phyloP scores from a whole-genome alignment of 805 yeast genomes.

The Kodamaea fukazawae region DNA sequence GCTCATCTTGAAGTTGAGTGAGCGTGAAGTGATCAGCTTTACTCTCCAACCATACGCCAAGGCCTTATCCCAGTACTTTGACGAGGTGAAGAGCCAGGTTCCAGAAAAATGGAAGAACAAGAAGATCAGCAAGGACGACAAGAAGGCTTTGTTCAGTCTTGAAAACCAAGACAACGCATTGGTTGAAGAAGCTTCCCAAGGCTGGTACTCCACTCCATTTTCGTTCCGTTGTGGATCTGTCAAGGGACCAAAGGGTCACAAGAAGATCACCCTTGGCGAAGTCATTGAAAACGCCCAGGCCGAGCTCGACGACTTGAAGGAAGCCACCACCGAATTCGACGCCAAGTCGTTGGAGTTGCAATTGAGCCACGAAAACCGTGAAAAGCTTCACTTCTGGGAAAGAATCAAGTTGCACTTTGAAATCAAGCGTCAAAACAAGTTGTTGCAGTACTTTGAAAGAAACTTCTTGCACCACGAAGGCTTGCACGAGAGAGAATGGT shows the following conservation, averaged over 20 bases:
- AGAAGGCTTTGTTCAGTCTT: neutral
- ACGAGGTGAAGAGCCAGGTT: constrained; percentile 22
- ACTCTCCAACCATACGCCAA: constrained; percentile 47
- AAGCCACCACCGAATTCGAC: constrained; percentile 29
- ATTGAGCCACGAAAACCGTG: constrained; percentile 27
- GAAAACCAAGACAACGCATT: constrained; percentile 1
- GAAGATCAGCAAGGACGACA: constrained; percentile 1
- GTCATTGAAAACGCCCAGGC: constrained; percentile 20
- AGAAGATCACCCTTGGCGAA: constrained; percentile 20
- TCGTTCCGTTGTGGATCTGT: no score
- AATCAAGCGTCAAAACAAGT: constrained; percentile 34
- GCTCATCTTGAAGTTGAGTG: constrained; percentile 50
- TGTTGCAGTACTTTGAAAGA: constrained; percentile 49
- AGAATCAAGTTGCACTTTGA: constrained; percentile 29
- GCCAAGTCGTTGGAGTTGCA: constrained; percentile 25
- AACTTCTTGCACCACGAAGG: constrained; percentile 49
- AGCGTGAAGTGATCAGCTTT: constrained; percentile 54
- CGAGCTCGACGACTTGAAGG: constrained; percentile 21
- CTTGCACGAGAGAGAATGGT: constrained; percentile 52
- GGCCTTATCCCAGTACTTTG: constrained; percentile 38
- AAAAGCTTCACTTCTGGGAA: constrained; percentile 35
- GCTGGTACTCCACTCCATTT: neutral
- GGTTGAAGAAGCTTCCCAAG: constrained; percentile 5
- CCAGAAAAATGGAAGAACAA: constrained; percentile 35
- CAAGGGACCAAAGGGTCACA: no score